Conservation (phyloP, 2,329 filamentous ascomycete genomes). For the Aspergillus sp. region DNA sequence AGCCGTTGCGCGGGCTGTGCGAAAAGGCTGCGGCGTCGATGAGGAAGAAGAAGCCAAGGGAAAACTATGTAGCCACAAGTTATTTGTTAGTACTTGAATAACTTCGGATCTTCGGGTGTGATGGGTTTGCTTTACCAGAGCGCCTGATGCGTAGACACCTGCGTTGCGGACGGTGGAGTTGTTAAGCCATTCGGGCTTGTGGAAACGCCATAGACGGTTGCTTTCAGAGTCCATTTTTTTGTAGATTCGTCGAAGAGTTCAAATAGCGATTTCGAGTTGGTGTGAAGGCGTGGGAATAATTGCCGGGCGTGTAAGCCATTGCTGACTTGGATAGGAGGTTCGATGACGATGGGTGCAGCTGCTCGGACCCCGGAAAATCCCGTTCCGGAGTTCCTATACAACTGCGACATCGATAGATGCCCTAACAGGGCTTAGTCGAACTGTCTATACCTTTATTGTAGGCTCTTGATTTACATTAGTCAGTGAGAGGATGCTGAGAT, state of each 20-base stretch:
- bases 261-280: background rate
- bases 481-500: too few species aligned
- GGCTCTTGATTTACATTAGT: too few species aligned
- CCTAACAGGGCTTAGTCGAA: too few species aligned
- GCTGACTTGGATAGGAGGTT: slow-evolving; percentile 8
- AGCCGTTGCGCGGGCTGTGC: slow-evolving; percentile 64
- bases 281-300: background rate
- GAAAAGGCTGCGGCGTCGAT: slow-evolving; percentile 69
- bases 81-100: background rate
- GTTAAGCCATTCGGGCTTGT: slow-evolving; percentile 69
- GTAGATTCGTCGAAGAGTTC: background rate
- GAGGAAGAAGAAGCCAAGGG: slow-evolving; percentile 71
- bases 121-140: slow-evolving; percentile 56
- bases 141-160: slow-evolving; percentile 69
- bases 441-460: too few species aligned
- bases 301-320: background rate
- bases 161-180: slow-evolving; percentile 65
- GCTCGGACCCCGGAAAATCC: slow-evolving; percentile 28
- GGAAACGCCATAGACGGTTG: slow-evolving; percentile 68
- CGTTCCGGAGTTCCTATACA: slow-evolving; percentile 15
- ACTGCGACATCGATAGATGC: too few species aligned
- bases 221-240: slow-evolving; percentile 48
- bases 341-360: slow-evolving; percentile 26
- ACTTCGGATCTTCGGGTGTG: too few species aligned
- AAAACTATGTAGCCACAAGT: slow-evolving; percentile 56